Base-by-base conservation (phyloP, 2,329 filamentous ascomycete genomes). In the Blumeria hordei region DNA sequence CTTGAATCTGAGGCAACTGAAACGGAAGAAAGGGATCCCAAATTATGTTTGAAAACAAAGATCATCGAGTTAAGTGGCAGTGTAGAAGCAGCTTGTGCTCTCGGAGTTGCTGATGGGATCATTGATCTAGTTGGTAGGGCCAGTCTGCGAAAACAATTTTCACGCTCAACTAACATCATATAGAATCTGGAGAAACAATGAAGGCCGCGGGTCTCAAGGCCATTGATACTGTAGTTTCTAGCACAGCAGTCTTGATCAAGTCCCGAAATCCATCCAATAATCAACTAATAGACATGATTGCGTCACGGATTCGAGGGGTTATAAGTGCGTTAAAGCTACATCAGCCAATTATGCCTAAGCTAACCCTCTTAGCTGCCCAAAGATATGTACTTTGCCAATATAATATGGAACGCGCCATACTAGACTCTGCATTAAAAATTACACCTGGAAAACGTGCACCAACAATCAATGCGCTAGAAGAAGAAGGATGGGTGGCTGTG, bases 181-280 rank as follows among this genome's bases (percentile, higher is more conserved):
- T 62, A 92, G 90, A 98, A 73, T 96, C 92, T 18, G 92, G 92
- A 56, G 90, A 96, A 70, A 98, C 92, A 0, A 98, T 98, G 92
- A 84, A 85, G 64, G 92, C 90, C 18, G 90, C 90, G 45, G 92
- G 92, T 28, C 76, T 98, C 53, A 88, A 88, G 70, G 83, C 90
- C 56, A 95, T 96, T 62, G 88, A 92, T 62, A 98, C 92, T 2
- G 88, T 98, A 32, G 76, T 95, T 54, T 81, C 87, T 56, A 88
- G 84, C 55, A 85, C 83, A 16, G 88, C 92, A 35, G 83, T 95
- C 51, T 76, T 98, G 57, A 88, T 98, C 73, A 90, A 90, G 72
- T 94, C 88, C 44, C 87, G 82, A 66, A 77, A 80, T 56, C 82
- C 88, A 5, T 85, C 83, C 58, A 85, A 94, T 68, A 77, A 80